A percentile compares a stretch with the other conserved stretches of the same genome.
phyloP scores from a whole-genome alignment of 495 filamentous ascomycete genomes.

The Aspergillus homomorphus region DNA sequence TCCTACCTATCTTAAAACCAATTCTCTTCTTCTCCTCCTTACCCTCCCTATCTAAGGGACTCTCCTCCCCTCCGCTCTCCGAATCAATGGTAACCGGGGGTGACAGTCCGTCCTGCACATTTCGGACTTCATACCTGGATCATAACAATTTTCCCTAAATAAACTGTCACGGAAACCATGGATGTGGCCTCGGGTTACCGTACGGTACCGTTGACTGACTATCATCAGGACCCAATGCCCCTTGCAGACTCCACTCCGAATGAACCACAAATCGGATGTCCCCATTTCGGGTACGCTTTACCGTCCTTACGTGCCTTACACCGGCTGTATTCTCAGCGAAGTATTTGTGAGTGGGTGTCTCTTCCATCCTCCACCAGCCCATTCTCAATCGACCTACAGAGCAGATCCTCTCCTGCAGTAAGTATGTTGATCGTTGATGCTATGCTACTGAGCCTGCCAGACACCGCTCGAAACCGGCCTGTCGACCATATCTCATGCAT shows the following conservation, averaged over 20 bases:
- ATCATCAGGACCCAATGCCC: conserved; percentile 14
- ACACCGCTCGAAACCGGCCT: background rate
- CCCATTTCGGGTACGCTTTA: conserved; percentile 14
- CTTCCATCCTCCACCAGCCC: background rate
- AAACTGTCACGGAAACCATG: conserved; percentile 24
- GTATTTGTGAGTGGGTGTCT: background rate
- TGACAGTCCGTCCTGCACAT: background rate
- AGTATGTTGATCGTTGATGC: too few relatives aligned
- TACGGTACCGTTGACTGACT: conserved; percentile 16
- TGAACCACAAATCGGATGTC: conserved; percentile 19
- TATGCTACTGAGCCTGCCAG: background rate
- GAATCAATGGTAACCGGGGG: background rate
- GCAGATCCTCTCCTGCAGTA: background rate
- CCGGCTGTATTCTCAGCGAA: background rate
- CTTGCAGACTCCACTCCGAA: conserved; percentile 21
- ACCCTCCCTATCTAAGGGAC: background rate
- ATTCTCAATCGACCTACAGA: background rate
- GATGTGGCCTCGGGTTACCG: conserved; percentile 9
- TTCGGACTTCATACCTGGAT: conserved; percentile 4
- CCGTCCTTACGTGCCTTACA: background rate
- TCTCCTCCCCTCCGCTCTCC: background rate
- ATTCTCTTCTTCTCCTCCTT: background rate
- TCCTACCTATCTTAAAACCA: background rate
- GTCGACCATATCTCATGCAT: background rate
- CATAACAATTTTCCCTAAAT: conserved; percentile 12